phyloP scores from a whole-genome alignment of 2,329 filamentous ascomycete species.

The Knoxdaviesia capensis region DNA sequence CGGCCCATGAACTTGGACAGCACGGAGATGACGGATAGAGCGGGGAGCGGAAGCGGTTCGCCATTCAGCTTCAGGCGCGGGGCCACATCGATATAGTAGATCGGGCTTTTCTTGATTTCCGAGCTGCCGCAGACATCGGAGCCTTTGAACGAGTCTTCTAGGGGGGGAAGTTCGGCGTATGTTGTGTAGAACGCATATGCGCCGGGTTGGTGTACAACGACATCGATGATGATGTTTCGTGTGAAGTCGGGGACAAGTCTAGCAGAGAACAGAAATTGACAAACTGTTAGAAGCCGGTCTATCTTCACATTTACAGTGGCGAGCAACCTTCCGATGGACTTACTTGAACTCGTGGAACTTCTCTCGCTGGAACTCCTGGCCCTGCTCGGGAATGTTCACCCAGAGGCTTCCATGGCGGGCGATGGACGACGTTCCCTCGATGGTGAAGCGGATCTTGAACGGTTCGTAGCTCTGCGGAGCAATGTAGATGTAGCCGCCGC shows the following conservation, averaged over 20 bases:
- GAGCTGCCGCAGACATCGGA: slow-evolving; percentile 7
- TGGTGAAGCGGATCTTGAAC: slow-evolving; percentile 68
- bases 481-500: slow-evolving; percentile 81
- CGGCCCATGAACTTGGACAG: slow-evolving; percentile 97
- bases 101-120: slow-evolving; percentile 40
- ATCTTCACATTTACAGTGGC: not conserved
- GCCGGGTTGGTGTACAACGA: slow-evolving; percentile 65
- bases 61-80: slow-evolving; percentile 60
- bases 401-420: slow-evolving; percentile 86
- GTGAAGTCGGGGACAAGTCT: slow-evolving; percentile 89
- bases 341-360: slow-evolving; percentile 81
- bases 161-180: slow-evolving; percentile 68
- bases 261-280: not conserved
- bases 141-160: slow-evolving; percentile 30
- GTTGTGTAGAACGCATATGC: slow-evolving; percentile 91
- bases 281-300: not conserved
- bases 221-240: slow-evolving; percentile 70
- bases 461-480: slow-evolving; percentile 54
- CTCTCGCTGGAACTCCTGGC: slow-evolving; percentile 54
- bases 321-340: slow-evolving; percentile 11
- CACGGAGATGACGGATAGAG: slow-evolving; percentile 77
- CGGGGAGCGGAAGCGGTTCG: slow-evolving; percentile 58
- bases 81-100: slow-evolving; percentile 87
- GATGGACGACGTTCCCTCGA: slow-evolving; percentile 89
- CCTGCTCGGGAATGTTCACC: slow-evolving; percentile 80